A percentile compares a stretch with the other conserved stretches of the same genome.
phyloP scores from a whole-genome alignment of 345 rosid genomes.

The Salix koriyanagi region DNA sequence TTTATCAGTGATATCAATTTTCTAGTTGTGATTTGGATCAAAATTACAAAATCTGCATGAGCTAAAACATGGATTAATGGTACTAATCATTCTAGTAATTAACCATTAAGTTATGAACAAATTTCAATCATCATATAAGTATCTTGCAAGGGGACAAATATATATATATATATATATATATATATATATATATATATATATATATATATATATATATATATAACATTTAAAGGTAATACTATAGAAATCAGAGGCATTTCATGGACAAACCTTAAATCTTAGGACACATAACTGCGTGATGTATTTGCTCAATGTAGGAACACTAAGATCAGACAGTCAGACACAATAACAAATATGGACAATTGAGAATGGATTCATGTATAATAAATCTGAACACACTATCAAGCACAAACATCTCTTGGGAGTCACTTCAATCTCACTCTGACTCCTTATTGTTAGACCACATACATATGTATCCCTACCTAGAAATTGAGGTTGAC shows the following conservation, averaged over 20 bases:
- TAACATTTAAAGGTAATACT: neutral
- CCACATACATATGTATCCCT: no score
- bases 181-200: no score
- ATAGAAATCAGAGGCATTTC: neutral
- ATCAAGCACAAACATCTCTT: constrained; percentile 12
- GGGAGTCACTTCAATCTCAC: constrained; percentile 6
- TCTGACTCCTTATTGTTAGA: neutral
- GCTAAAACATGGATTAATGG: no score
- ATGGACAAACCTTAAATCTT: neutral
- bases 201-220: no score
- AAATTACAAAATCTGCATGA: no score
- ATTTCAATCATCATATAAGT: no score
- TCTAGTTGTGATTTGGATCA: no score
- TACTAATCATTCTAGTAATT: no score
- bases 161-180: no score
- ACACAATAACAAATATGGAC: constrained; percentile 13
- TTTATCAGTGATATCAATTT: neutral
- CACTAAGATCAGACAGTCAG: constrained; percentile 6
- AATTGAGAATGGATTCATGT: constrained; percentile 1
- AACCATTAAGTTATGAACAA: no score
- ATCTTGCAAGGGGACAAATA: no score
- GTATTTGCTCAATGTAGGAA: neutral
- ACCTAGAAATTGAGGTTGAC: no score
- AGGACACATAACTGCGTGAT: neutral
- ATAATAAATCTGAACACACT: constrained; percentile 7